Base-by-base conservation (phyloP, 2,329 filamentous ascomycete genomes). In the Tolypocladium album region DNA sequence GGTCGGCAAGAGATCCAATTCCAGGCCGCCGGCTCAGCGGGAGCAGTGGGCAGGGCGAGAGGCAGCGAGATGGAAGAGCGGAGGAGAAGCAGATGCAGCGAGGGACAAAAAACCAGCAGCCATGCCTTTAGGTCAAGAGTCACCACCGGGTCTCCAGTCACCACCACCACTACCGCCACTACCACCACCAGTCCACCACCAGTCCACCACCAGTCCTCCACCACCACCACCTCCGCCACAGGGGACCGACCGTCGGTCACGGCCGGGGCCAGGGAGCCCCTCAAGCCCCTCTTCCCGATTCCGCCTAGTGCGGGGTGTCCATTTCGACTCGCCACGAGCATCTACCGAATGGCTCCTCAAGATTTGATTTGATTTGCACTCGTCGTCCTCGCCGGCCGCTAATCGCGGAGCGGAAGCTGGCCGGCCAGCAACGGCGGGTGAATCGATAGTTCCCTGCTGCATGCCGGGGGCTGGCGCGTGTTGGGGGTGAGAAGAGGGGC, bases 291-390 rank as follows among this genome's bases (percentile, higher is more conserved):
- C 63, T 62, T 63, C 67, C 63, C 57, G 39, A 69, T 64, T 59
- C 24, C 56, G 67, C 61, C 63, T 69, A 70, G 66, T 68, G 68
- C 67, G 68, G 68, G 67, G 67, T 68, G 61, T 47, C 27, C 56
- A 45, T 58, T 57, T 53, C 50, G 15, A 34, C n/a, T n/a, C n/a
- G n/a, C n/a, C n/a, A n/a, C n/a, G n/a, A n/a, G n/a, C n/a, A n/a
- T n/a, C n/a, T 31, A 31, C 27, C 27, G 27, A 31, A 5, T 31
- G 27, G 27, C 27, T 31, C 27, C 27, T 31, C 27, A 31, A 31
- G 27, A 31, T 31, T n/a, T n/a, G n/a, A n/a, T n/a, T n/a, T n/a
- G n/a, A n/a, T n/a, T 31, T 31, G 27, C 27, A 31, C 27, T 31
- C 27, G 27, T 31, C 3, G 27, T 31, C 3, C 27, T 31, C 27